A percentile compares a stretch with the other conserved stretches of the same genome.
These are phyloP conservation scores for Aspergillus kassunensis DNA, from an alignment of 495 filamentous ascomycete species.

Conservation along the genomic window DNA sequence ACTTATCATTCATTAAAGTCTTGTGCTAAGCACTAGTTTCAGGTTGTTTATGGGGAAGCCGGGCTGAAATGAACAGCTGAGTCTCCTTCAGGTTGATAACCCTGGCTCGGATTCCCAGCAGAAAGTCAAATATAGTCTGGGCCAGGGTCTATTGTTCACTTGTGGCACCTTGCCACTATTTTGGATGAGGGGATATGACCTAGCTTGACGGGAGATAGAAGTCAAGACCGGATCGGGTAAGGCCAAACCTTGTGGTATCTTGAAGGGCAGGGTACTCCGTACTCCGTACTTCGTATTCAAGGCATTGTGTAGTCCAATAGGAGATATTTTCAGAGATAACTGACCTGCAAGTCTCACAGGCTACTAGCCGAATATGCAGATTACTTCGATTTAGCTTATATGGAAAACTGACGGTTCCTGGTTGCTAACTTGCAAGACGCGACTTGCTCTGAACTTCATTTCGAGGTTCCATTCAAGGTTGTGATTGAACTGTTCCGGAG, in stretches of 20 bases:
- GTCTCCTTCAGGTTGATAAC: not conserved
- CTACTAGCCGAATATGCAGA: too few species aligned
- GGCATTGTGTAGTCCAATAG: too few species aligned
- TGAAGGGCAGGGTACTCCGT: too few species aligned
- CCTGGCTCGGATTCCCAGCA: too few species aligned
- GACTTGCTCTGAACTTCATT: too few species aligned
- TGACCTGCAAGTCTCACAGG: too few species aligned
- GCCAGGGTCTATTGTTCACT: not conserved
- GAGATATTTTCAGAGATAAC: not conserved
- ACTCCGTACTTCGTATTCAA: too few species aligned
- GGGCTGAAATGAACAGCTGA: constrained; percentile 3
- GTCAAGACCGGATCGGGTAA: constrained; percentile 2
- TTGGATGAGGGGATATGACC: not conserved
- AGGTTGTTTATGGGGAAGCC: constrained; percentile 8
- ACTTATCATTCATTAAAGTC: constrained; percentile 2
- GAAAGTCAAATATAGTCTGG: too few species aligned
- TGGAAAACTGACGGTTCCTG: not conserved
- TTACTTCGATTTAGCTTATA: too few species aligned
- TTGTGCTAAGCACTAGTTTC: constrained; percentile 7
- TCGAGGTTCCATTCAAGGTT: not conserved
- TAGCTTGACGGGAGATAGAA: too few species aligned
- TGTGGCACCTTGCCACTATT: not conserved
- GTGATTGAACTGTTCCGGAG: constrained; percentile 13
- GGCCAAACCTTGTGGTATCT: constrained; percentile 1
- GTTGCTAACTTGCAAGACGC: too few species aligned